These are phyloP conservation scores for Cyclocybe aegerita DNA, from an alignment of 768 basidiomycete genomes.

Conservation along the genomic window DNA sequence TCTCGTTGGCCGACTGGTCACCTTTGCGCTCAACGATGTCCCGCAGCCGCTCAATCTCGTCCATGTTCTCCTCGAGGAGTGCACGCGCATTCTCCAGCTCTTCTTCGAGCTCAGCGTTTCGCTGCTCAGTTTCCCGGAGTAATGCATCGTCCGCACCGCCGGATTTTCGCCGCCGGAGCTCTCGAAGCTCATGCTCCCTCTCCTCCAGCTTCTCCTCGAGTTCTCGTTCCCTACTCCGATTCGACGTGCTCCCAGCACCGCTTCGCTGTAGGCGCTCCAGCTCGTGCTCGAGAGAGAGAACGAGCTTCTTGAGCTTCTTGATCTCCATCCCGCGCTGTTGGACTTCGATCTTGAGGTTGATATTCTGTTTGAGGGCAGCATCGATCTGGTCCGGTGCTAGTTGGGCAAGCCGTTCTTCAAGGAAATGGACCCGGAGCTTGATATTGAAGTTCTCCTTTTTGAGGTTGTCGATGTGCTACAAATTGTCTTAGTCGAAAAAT, in stretches of 20 bases:
- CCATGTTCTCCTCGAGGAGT: conserved; percentile 77
- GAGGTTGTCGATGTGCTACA: conserved; percentile 88
- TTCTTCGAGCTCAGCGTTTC: conserved; percentile 70
- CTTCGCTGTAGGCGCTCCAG: conserved; percentile 65
- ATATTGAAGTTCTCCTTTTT: conserved; percentile 98
- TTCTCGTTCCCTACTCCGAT: conserved; percentile 57
- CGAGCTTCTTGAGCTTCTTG: conserved; percentile 88
- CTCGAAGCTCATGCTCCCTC: conserved; percentile 65
- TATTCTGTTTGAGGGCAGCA: conserved; percentile 88
- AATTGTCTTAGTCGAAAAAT: not conserved
- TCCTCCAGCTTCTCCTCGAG: conserved; percentile 77
- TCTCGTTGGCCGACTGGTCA: conserved; percentile 36
- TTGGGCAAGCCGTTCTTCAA: conserved; percentile 89
- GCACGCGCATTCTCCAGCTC: conserved; percentile 70
- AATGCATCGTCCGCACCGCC: conserved; percentile 47
- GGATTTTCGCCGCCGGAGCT: conserved; percentile 54
- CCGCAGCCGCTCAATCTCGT: conserved; percentile 75
- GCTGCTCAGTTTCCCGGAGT: conserved; percentile 54
- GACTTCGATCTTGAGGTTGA: conserved; percentile 89
- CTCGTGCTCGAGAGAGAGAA: conserved; percentile 81
- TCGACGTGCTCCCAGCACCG: conserved; percentile 30
- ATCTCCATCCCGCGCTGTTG: conserved; percentile 87
- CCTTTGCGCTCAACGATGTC: conserved; percentile 64
- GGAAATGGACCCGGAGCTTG: conserved; percentile 93
- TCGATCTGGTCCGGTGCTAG: conserved; percentile 93